Base-by-base conservation (phyloP, 2,329 filamentous ascomycete genomes). In the Fonsecaea pedrosoi region DNA sequence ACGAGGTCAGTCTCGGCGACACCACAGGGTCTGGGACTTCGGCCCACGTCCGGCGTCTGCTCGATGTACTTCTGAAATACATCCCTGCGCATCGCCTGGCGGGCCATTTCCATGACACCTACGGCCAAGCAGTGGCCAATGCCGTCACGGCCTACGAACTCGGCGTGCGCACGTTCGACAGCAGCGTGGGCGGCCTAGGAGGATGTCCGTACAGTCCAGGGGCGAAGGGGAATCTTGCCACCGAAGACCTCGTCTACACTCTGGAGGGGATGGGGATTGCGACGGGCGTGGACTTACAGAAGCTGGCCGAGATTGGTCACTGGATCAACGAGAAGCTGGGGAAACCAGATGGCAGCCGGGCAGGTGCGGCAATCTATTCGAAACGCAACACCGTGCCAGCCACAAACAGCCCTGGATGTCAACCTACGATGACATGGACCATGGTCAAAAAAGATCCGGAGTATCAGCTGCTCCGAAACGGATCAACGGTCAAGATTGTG, bases 101-200 rank as follows among this genome's bases (percentile, higher is more conserved):
- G 0, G 88, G 94, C 81, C 92, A 96, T 78, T 94, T 96, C 74
- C 92, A 96, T 77, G 92, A 96, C 75, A 96, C 92, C 0, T 94
- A 93, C 75, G 92, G 92, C 1, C 90, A 93, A 80, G 92, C 92
- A 1, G 82, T 94, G 15, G 89, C 92, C 7, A 96, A 96, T 75
- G 89, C 89, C 4, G 87, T 91, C 10, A 88, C 94, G 0, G 89
- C 89, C 38, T 84, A 95, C 34, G 89, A 92, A 75, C 87, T 91
- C 72, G 92, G 92, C 0, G 85, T 96, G 48, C 82, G 91, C 38
- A 91, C 86, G 0, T 95, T 96, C 75, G 92, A 96, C 75, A 87
- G 86, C 70, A 91, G 90, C 61, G 90, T 96, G 0, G 91, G 87
- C 1, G 92, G 92, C 0, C 82, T 96, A 0, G 92, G 92, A 1